A percentile compares a stretch with the other conserved stretches of the same genome.
These are phyloP conservation scores for Fusarium redolens DNA, from an alignment of 2,329 filamentous ascomycete species.

Conservation along the genomic window DNA sequence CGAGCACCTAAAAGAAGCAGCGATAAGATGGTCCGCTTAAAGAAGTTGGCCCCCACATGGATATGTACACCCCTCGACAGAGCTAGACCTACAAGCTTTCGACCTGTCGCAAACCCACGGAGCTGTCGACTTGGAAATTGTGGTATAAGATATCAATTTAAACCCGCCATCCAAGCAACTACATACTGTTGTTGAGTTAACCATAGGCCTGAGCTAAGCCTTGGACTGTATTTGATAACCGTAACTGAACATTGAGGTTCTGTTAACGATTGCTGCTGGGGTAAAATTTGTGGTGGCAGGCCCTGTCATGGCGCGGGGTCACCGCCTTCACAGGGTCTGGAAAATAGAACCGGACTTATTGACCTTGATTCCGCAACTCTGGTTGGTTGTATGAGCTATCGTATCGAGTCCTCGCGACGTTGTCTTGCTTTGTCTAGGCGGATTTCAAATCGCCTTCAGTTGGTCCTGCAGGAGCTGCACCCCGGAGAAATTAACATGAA, in stretches of 20 bases:
- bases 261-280: constrained; percentile 18
- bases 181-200: background rate
- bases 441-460: constrained; percentile 5
- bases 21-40: background rate
- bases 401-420: constrained; percentile 10
- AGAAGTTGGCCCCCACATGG: constrained; percentile 26
- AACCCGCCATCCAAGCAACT: background rate
- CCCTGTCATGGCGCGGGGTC: constrained; percentile 44
- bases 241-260: constrained; percentile 1
- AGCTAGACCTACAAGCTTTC: constrained; percentile 16
- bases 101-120: background rate
- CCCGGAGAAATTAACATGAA: constrained; percentile 7
- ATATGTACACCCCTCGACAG: constrained; percentile 30
- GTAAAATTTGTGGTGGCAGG: constrained; percentile 14
- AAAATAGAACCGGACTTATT: constrained; percentile 47
- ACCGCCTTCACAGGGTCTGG: constrained; percentile 43
- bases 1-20: background rate
- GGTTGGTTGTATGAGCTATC: constrained; percentile 26
- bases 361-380: constrained; percentile 34
- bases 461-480: constrained; percentile 3
- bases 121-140: background rate
- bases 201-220: background rate
- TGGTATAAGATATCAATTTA: background rate
- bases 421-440: constrained; percentile 21
- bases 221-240: background rate